Conservation (phyloP, 2,329 filamentous ascomycete genomes). For the Beauveria scarabaeidicola region DNA sequence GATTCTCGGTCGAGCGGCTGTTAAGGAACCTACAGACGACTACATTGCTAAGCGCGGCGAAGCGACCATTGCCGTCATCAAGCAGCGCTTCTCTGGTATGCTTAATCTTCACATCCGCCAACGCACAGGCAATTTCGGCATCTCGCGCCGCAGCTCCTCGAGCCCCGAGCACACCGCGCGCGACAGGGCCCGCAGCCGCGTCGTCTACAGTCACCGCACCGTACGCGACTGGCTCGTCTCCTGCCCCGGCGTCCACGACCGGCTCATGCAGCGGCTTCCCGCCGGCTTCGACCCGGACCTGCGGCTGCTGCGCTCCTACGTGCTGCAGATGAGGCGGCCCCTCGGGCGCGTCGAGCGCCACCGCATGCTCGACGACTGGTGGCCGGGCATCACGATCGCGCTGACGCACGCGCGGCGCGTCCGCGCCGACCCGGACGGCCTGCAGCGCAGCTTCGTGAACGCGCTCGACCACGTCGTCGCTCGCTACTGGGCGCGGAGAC, state of each 20-base stretch:
- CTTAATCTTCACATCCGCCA: conserved; percentile 18
- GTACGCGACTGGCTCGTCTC: conserved; percentile 26
- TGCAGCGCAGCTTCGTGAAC: conserved; percentile 17
- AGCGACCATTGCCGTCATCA: conserved; percentile 12
- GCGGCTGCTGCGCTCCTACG: conserved; percentile 24
- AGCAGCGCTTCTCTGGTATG: conserved; percentile 19
- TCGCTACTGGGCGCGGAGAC: conserved; percentile 23
- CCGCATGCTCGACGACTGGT: conserved; percentile 31
- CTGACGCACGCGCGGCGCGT: conserved; percentile 27
- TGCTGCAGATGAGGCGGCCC: conserved; percentile 25
- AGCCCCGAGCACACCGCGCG: not conserved
- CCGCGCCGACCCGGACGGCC: conserved; percentile 12
- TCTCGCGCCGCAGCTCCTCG: conserved; percentile 3
- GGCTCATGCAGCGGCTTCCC: conserved; percentile 9
- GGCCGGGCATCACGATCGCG: conserved; percentile 28
- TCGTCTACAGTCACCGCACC: conserved; percentile 27
- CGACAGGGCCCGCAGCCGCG: not conserved
- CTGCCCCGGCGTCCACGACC: conserved; percentile 15
- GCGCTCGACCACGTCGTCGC: conserved; percentile 22
- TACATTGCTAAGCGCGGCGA: conserved; percentile 16
- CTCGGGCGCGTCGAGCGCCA: conserved; percentile 28
- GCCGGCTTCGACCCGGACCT: conserved; percentile 23
- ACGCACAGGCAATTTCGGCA: conserved; percentile 13
- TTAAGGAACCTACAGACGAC: conserved; percentile 16
- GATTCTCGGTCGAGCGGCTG: conserved; percentile 10